Base-by-base conservation (phyloP, 345 rosid genomes). In the Gossypium longicalyx region DNA sequence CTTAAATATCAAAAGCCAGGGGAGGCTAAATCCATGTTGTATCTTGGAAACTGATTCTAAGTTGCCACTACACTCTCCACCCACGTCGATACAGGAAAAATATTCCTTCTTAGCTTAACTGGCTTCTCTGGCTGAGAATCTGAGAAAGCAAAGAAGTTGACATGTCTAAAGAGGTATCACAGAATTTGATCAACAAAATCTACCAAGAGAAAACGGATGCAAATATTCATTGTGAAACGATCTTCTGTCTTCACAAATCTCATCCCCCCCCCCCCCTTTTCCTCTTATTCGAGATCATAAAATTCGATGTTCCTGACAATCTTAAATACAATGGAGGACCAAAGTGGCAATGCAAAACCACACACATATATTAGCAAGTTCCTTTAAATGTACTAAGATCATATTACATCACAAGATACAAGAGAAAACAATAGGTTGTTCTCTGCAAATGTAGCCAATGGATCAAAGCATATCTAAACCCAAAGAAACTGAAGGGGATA, bases 401-500 rank as follows among this genome's bases (percentile, higher is more conserved):
- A 62, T 63, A 49, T 71, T 69, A 74, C 64, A 45, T 44, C 59
- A 58, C 78, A 59, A 56, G 67, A 76, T 69, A 80, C 59, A 72
- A 45, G 76, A 61, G 43, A 59, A 49, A 76, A 72, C 73, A 65
- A 58, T 11, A 60, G 29, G 48, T 20, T 19, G 73, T 45, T 68
- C 34, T 76, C 66, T 49, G 47, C 70, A 12, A 29, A 51, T 78
- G 72, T 75, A 72, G 77, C 59, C 44, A n/a, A 79, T 68, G 57
- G 47, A 77, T 70, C 62, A 56, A 34, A 9, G 68, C 56, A 62
- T 47, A 66, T 29, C 52, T 68, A 77, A 73, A 67, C 65, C 82
- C 60, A 70, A 73, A 47, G 73, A 76, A 63, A 65, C 71, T 52
- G 47, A 76, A 64, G 49, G 56, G 56, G 67, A 22, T 38, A 12